A percentile compares a stretch with the other conserved stretches of the same genome.
Evolutionary conservation across 805 yeast genomes (phyloP).

Genomic region (Pichia paraexigua): DNA sequence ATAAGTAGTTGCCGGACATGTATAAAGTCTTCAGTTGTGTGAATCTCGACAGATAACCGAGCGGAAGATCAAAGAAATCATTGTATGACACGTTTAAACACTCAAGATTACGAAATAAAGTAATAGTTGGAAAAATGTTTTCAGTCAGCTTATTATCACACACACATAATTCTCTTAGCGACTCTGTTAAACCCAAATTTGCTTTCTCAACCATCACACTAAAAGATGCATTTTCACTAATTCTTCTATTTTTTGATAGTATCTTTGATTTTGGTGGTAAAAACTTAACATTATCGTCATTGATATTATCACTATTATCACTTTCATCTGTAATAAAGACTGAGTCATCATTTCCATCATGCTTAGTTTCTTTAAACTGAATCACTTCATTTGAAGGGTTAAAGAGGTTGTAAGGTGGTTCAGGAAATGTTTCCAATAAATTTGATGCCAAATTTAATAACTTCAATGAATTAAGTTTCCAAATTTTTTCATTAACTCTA

Average conservation of each 20-base stretch:
- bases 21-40: conserved; percentile 54
- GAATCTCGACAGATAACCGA: conserved; percentile 56
- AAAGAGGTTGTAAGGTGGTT: conserved; percentile 31
- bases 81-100: conserved; percentile 76
- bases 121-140: conserved; percentile 61
- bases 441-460: conserved; percentile 69
- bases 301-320: background rate
- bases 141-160: conserved; percentile 83
- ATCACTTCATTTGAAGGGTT: background rate
- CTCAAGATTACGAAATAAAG: conserved; percentile 49
- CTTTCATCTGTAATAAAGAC: background rate
- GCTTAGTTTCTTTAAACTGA: background rate
- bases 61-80: conserved; percentile 72
- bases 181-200: conserved; percentile 12
- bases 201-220: background rate
- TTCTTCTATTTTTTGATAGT: conserved; percentile 8
- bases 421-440: conserved; percentile 52
- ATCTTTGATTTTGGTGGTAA: background rate
- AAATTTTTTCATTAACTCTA: conserved; percentile 55
- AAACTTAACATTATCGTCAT: background rate
- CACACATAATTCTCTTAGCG: conserved; percentile 48
- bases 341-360: background rate
- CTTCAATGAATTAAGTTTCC: conserved; percentile 51
- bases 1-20: conserved; percentile 75
- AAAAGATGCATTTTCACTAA: conserved; percentile 9